Conservation (phyloP, 2,329 filamentous ascomycete species). For the Aplosporella prunicola region DNA sequence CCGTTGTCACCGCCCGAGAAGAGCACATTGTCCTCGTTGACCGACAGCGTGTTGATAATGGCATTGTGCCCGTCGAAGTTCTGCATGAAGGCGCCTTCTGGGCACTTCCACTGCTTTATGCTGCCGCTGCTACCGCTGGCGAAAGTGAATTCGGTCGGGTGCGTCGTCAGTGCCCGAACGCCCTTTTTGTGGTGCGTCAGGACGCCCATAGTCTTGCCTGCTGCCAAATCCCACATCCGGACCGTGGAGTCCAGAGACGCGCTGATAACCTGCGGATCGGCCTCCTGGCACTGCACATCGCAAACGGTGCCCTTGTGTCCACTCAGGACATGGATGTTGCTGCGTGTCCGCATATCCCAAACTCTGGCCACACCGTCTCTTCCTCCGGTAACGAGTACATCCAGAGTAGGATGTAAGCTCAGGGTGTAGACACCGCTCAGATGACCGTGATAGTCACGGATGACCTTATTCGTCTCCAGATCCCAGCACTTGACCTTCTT, state of each 20-base stretch:
- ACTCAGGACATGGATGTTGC: slow-evolving; percentile 85
- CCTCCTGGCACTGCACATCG: slow-evolving; percentile 85
- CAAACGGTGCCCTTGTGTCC: slow-evolving; percentile 89
- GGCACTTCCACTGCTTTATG: slow-evolving; percentile 99
- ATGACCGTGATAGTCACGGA: slow-evolving; percentile 94
- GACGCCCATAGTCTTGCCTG: slow-evolving; percentile 91
- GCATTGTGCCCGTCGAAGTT: slow-evolving; percentile 96
- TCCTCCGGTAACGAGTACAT: slow-evolving; percentile 89
- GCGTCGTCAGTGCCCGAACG: slow-evolving; percentile 71
- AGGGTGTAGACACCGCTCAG: slow-evolving; percentile 92
- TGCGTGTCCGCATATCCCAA: slow-evolving; percentile 96
- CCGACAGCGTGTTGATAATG: slow-evolving; percentile 88
- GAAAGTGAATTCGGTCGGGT: slow-evolving; percentile 93
- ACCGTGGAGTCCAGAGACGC: slow-evolving; percentile 89
- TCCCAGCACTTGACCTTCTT: slow-evolving; percentile 99
- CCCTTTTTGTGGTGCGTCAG: slow-evolving; percentile 98
- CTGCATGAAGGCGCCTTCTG: slow-evolving; percentile 97
- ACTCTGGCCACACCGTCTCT: slow-evolving; percentile 90
- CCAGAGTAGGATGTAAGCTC: slow-evolving; percentile 84
- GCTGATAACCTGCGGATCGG: slow-evolving; percentile 90
- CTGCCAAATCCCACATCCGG: slow-evolving; percentile 88
- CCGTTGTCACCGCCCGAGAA: slow-evolving; percentile 96
- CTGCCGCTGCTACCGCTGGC: slow-evolving; percentile 82
- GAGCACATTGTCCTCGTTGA: slow-evolving; percentile 90
- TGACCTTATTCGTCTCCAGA: slow-evolving; percentile 98